phyloP scores from a whole-genome alignment of 257 asterid genomes.

The Paraleonurus japonicus region DNA sequence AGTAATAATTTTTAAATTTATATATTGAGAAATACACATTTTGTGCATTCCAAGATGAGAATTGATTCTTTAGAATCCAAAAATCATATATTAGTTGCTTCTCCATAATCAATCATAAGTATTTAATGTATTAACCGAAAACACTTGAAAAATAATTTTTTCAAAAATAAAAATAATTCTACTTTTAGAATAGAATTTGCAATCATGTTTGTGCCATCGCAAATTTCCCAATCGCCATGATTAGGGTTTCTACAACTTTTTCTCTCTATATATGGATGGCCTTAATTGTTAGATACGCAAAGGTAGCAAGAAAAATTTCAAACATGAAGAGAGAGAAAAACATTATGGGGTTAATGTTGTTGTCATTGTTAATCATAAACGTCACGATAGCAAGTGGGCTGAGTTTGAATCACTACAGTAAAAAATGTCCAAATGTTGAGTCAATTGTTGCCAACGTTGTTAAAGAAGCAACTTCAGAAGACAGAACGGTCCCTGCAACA shows the following conservation, averaged over 20 bases:
- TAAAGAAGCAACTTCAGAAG: slow-evolving; percentile 45
- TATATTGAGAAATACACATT: too few relatives aligned
- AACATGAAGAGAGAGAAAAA: background rate
- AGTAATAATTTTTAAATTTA: too few relatives aligned
- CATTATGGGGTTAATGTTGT: slow-evolving; percentile 23
- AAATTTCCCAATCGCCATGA: slow-evolving; percentile 15
- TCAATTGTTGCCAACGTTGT: slow-evolving; percentile 41
- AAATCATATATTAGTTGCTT: too few relatives aligned
- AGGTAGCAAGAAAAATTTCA: background rate
- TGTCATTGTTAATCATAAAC: background rate
- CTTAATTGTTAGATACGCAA: background rate
- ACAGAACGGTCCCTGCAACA: slow-evolving; percentile 61
- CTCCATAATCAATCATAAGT: too few relatives aligned
- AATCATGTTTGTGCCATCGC: slow-evolving; percentile 17
- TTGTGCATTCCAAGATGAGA: too few relatives aligned
- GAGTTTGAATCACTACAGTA: slow-evolving; percentile 40
- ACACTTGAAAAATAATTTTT: too few relatives aligned
- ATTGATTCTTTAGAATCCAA: too few relatives aligned
- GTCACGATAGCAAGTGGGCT: slow-evolving; percentile 26
- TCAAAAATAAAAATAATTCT: too few relatives aligned
- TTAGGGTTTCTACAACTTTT: background rate
- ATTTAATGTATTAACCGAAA: too few relatives aligned
- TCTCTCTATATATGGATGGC: background rate
- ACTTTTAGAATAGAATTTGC: too few relatives aligned
- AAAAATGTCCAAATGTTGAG: slow-evolving; percentile 60